A percentile compares a stretch with the other conserved stretches of the same genome.
These are phyloP conservation scores for Scytalidium sp. DNA, from an alignment of 2,329 filamentous ascomycete species.

Conservation along the genomic window DNA sequence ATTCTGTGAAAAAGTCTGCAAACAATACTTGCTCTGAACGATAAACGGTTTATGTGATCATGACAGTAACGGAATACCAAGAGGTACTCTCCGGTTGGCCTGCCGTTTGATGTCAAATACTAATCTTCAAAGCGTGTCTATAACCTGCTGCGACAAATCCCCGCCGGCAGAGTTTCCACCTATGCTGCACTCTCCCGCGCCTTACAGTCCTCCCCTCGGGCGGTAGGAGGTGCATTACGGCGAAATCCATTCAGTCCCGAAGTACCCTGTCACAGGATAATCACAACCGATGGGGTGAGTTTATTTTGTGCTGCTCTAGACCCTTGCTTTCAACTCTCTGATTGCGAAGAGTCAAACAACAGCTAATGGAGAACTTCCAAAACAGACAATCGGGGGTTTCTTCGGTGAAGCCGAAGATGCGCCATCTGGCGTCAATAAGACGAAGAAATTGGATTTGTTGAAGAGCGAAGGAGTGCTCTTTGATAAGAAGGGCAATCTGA, in stretches of 20 bases:
- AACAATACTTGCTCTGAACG: too few relatives aligned
- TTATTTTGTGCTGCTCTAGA: neutral
- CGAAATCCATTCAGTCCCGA: slow-evolving; percentile 60
- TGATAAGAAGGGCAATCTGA: slow-evolving; percentile 38
- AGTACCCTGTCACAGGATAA: slow-evolving; percentile 59
- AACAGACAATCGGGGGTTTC: slow-evolving; percentile 43
- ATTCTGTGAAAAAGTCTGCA: neutral
- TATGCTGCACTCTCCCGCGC: slow-evolving; percentile 56
- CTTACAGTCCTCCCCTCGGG: slow-evolving; percentile 56
- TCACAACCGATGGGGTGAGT: slow-evolving; percentile 50
- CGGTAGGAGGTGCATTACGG: slow-evolving; percentile 59
- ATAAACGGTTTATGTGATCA: too few relatives aligned
- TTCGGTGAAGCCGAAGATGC: slow-evolving; percentile 48
- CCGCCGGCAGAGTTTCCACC: slow-evolving; percentile 54
- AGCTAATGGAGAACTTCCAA: neutral
- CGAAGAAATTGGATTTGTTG: slow-evolving; percentile 41
- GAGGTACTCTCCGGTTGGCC: slow-evolving; percentile 7
- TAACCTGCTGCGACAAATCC: slow-evolving; percentile 57
- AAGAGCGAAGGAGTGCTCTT: slow-evolving; percentile 45
- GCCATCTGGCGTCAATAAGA: slow-evolving; percentile 45
- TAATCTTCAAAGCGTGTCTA: slow-evolving; percentile 42
- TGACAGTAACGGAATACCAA: slow-evolving; percentile 22
- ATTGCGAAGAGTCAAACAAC: neutral
- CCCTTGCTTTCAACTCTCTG: neutral
- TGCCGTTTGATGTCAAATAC: neutral